Conservation (phyloP, 768 basidiomycete genomes). For the Boletus sp. region DNA sequence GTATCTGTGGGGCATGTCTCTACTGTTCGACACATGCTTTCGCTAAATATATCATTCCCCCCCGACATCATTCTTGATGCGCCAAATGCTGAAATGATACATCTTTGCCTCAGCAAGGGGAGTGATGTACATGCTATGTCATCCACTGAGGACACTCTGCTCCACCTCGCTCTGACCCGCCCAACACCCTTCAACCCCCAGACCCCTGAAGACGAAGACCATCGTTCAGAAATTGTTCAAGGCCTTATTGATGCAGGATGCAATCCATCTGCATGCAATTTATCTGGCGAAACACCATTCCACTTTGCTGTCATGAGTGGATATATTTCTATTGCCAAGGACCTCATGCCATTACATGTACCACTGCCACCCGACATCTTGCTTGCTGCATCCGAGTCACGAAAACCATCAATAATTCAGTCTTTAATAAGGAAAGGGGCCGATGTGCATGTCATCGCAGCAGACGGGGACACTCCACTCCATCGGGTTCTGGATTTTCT, state of each 20-base stretch:
- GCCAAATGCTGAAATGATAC: constrained; percentile 6
- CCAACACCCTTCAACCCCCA: too few relatives aligned
- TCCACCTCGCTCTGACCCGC: too few relatives aligned
- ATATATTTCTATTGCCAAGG: background rate
- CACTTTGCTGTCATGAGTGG: background rate
- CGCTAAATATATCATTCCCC: background rate
- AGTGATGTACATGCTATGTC: background rate
- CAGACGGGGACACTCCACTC: background rate
- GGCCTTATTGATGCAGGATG: constrained; percentile 10
- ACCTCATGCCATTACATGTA: background rate
- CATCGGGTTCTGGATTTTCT: background rate
- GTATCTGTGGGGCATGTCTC: constrained; percentile 5
- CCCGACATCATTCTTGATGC: constrained; percentile 5
- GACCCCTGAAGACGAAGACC: too few relatives aligned
- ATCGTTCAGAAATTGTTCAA: background rate
- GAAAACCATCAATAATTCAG: background rate
- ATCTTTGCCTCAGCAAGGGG: background rate
- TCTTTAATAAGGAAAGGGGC: background rate
- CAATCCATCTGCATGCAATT: background rate
- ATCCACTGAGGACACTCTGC: background rate
- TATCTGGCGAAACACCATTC: background rate
- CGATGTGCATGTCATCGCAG: background rate
- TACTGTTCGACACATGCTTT: constrained; percentile 2
- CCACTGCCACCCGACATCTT: background rate
- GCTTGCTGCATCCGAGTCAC: background rate